Conservation (phyloP, 1,284 basidiomycete genomes). For the Ganoderma resinaceum region DNA sequence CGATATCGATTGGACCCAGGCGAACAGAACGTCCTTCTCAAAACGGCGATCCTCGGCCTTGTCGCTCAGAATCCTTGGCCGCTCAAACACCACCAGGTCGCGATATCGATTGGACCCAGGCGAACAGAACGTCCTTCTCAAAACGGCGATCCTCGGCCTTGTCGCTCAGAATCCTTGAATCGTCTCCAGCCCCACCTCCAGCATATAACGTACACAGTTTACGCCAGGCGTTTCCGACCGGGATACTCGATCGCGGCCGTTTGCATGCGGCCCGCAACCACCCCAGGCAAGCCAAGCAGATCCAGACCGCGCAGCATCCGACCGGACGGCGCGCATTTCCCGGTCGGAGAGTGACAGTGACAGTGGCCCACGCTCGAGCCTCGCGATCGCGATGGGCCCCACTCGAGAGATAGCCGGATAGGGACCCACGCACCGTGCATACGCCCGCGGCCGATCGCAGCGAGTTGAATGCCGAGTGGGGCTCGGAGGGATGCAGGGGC, state of each 20-base stretch:
- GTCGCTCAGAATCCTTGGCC: no score
- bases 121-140: not conserved
- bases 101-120: not conserved
- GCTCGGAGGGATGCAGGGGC: no score
- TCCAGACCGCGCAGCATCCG: not conserved
- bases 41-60: no score
- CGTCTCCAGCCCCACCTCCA: no score
- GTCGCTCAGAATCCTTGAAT: not conserved
- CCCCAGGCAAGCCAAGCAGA: no score
- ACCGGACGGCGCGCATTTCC: not conserved
- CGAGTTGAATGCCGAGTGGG: not conserved
- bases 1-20: not conserved
- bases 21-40: not conserved
- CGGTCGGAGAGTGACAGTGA: not conserved
- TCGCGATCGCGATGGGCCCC: not conserved
- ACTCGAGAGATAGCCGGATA: not conserved
- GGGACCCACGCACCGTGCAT: not conserved
- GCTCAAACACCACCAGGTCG: not conserved
- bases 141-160: not conserved
- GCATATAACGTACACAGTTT: no score
- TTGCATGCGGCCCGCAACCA: not conserved
- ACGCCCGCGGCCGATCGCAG: not conserved
- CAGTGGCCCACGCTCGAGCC: not conserved
- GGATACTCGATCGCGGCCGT: no score
- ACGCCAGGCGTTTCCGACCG: not conserved